Base-by-base conservation (phyloP, 2,329 filamentous ascomycete genomes). In the Botrytis elliptica region DNA sequence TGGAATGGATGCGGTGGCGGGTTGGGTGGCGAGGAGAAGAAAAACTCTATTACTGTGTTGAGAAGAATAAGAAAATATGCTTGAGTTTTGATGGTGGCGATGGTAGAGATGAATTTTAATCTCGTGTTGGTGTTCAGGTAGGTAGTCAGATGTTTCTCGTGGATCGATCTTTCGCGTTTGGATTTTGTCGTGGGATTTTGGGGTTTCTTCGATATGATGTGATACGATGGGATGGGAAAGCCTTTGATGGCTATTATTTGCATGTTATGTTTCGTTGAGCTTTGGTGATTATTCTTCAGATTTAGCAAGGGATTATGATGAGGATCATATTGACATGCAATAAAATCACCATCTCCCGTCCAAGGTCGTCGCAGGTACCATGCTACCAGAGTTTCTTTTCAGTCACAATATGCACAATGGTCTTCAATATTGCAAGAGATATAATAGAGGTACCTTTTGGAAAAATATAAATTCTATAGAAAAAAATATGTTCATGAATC, bases 121-220 rank as follows among this genome's bases (percentile, higher is more conserved):
- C 16, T 8, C 8, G n/a, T 29, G 16, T 18, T 4, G 2, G 52
- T 33, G n/a, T 33, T 52, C 25, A 18, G 14, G 7, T 18, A 18
- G 6, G 3, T 18, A 57, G 52, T 57, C 7, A 18, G 52, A 18
- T 18, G 7, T 55, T 16, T 8, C 52, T 55, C n/a, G 12, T 55
- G n/a, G 2, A 18, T 29, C 16, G 14, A 18, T 18, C 6, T 57
- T 29, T 29, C 8, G 7, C n/a, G 14, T 33, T n/a, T 57, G 14
- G 6, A 7, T 29, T 29, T 29, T 29, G n/a, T 57, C 1, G 8
- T 33, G 52, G n/a, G 52, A 18, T 3, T 57, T 57, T 29, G 14
- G 0, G 5, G 8, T 29, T 18, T 0, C n/a, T 57, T 57, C 7
- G 6, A 29, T 9, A 4, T 14, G 10, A n/a, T n/a, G 3, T 33